phyloP scores from a whole-genome alignment of 2,329 filamentous ascomycete species.

The Sporothrix pallida region DNA sequence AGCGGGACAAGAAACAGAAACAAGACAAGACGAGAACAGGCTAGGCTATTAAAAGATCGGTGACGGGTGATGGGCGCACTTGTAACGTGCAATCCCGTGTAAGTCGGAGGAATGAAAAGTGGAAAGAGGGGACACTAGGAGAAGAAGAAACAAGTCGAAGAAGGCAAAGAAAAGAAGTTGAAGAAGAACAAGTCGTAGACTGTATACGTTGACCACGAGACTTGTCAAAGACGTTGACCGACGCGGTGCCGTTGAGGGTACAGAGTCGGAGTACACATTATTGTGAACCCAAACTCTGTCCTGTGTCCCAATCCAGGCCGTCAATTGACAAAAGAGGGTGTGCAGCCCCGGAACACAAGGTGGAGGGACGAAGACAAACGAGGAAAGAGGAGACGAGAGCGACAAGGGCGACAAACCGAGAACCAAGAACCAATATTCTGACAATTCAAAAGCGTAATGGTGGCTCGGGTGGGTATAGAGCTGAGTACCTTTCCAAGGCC shows the following conservation, averaged over 20 bases:
- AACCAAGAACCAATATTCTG: too few species aligned
- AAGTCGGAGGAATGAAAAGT: not conserved
- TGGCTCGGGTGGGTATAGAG: too few species aligned
- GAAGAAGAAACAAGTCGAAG: not conserved
- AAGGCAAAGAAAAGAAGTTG: not conserved
- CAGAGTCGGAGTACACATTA: not conserved
- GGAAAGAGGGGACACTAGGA: not conserved
- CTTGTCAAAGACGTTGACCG: not conserved
- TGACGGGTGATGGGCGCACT: not conserved
- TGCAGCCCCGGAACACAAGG: conserved; percentile 1
- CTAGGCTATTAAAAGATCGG: conserved; percentile 19
- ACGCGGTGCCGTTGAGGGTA: not conserved
- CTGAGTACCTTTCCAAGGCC: too few species aligned
- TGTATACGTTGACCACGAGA: not conserved
- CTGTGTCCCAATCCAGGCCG: not conserved
- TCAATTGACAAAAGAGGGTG: not conserved
- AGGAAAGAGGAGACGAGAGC: not conserved
- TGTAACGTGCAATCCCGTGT: not conserved
- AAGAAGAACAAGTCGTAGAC: not conserved
- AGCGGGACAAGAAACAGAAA: not conserved
- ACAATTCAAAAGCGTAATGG: too few species aligned
- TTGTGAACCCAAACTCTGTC: not conserved
- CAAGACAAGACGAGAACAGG: too few species aligned
- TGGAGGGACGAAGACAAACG: not conserved
- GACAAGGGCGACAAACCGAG: not conserved